Conservation (phyloP, 2,329 filamentous ascomycete species). For the Xylariales sp. region DNA sequence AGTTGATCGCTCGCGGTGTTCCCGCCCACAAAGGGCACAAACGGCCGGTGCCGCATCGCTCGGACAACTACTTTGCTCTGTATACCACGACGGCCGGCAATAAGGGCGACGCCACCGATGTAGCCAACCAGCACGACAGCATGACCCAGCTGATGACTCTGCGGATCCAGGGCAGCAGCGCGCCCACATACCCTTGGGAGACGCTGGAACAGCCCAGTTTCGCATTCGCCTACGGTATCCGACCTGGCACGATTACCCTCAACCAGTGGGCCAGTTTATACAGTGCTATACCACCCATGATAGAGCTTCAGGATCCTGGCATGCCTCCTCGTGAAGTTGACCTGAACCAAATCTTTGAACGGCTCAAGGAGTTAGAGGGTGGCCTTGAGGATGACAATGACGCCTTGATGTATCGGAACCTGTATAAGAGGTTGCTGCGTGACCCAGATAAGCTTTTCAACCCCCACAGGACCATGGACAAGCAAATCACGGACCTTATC, state of each 20-base stretch:
- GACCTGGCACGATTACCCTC: slow-evolving; percentile 67
- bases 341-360: slow-evolving; percentile 51
- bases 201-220: slow-evolving; percentile 72
- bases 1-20: slow-evolving; percentile 54
- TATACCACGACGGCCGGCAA: slow-evolving; percentile 49
- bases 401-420: slow-evolving; percentile 54
- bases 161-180: slow-evolving; percentile 35
- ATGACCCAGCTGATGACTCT: slow-evolving; percentile 58
- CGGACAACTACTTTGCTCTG: slow-evolving; percentile 51
- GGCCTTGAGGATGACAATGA: slow-evolving; percentile 45
- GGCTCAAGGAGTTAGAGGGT: slow-evolving; percentile 53
- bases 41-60: slow-evolving; percentile 47
- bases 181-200: slow-evolving; percentile 56
- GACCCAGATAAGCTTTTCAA: slow-evolving; percentile 60
- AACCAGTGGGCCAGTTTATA: slow-evolving; percentile 63
- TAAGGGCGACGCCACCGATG: slow-evolving; percentile 32
- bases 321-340: slow-evolving; percentile 57
- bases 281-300: slow-evolving; percentile 50
- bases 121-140: slow-evolving; percentile 44
- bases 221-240: slow-evolving; percentile 60
- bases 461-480: slow-evolving; percentile 61
- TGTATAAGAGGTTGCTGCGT: slow-evolving; percentile 65
- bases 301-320: slow-evolving; percentile 55
- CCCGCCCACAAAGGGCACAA: slow-evolving; percentile 53
- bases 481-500: slow-evolving; percentile 69